phyloP scores from a whole-genome alignment of 208 protist genomes.

The Leishmania martiniquensis region DNA sequence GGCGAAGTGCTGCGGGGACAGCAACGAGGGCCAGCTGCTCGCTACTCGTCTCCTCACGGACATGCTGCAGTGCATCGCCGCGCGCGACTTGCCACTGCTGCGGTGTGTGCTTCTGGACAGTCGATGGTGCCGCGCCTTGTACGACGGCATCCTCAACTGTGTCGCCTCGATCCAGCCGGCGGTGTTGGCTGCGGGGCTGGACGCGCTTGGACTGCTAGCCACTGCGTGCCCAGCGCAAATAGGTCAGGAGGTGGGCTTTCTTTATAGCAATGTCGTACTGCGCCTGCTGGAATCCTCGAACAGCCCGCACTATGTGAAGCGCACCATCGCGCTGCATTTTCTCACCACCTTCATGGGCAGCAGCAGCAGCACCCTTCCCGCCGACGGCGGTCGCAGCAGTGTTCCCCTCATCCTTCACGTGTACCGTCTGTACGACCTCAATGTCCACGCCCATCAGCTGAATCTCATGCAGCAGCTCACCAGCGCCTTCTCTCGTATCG shows the following conservation, averaged over 20 bases:
- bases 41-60: slow-evolving; percentile 71
- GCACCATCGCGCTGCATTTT: slow-evolving; percentile 85
- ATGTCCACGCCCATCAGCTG: slow-evolving; percentile 73
- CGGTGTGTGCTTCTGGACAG: slow-evolving; percentile 32
- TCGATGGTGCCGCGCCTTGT: slow-evolving; percentile 76
- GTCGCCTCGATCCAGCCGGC: slow-evolving; percentile 75
- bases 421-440: slow-evolving; percentile 83
- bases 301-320: slow-evolving; percentile 86
- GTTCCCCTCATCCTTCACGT: slow-evolving; percentile 70
- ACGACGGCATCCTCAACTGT: slow-evolving; percentile 90
- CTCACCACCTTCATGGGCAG: slow-evolving; percentile 62
- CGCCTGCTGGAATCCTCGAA: slow-evolving; percentile 91
- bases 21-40: slow-evolving; percentile 68
- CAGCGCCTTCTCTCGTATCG: slow-evolving; percentile 70
- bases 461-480: slow-evolving; percentile 86
- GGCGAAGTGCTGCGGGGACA: slow-evolving; percentile 69
- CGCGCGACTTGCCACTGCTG: slow-evolving; percentile 40
- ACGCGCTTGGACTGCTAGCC: slow-evolving; percentile 84
- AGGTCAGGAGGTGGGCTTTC: slow-evolving; percentile 88
- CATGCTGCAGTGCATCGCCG: slow-evolving; percentile 41
- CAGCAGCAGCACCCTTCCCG: slow-evolving; percentile 9
- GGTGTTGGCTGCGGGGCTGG: slow-evolving; percentile 91
- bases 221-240: slow-evolving; percentile 44
- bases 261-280: slow-evolving; percentile 93
- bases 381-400: neutral